phyloP scores from a whole-genome alignment of 768 basidiomycete species.

The Leccinum olivaceopallidum region DNA sequence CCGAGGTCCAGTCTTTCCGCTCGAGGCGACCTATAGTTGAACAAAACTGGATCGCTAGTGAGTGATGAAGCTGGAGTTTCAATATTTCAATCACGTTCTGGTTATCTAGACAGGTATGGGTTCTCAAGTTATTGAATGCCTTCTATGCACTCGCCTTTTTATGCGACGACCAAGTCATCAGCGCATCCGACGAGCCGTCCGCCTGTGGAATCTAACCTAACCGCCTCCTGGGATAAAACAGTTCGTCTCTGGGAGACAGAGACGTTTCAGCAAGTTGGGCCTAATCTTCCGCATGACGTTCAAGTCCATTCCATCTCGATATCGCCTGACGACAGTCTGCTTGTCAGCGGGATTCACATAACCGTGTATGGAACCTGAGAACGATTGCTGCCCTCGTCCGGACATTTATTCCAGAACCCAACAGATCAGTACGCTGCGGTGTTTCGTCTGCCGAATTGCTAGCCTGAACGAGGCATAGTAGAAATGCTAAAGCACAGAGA shows the following conservation, averaged over 20 bases:
- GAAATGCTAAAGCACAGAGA: too few species aligned
- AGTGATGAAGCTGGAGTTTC: too few species aligned
- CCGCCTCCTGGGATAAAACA: constrained; percentile 30
- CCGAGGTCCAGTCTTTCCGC: too few species aligned
- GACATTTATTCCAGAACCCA: constrained; percentile 12
- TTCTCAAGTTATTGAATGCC: too few species aligned
- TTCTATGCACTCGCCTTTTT: too few species aligned
- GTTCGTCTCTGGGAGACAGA: constrained; percentile 29
- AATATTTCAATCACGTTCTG: too few species aligned
- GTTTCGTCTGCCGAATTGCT: background rate
- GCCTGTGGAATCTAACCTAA: constrained; percentile 1
- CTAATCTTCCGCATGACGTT: constrained; percentile 15
- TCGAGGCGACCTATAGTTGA: too few species aligned
- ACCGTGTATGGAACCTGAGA: constrained; percentile 21
- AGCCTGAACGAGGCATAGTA: background rate
- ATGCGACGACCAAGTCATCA: too few species aligned
- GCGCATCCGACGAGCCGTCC: too few species aligned
- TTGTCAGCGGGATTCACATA: constrained; percentile 18
- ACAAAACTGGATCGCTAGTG: too few species aligned
- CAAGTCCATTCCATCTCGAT: constrained; percentile 15
- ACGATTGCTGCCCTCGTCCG: constrained; percentile 12
- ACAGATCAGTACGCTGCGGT: constrained; percentile 12
- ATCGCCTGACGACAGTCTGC: constrained; percentile 16
- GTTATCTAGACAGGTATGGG: too few species aligned
- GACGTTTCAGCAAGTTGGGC: constrained; percentile 20